Conservation (phyloP, 1,139 yeast species). For the Meyerozyma guilliermondii region DNA sequence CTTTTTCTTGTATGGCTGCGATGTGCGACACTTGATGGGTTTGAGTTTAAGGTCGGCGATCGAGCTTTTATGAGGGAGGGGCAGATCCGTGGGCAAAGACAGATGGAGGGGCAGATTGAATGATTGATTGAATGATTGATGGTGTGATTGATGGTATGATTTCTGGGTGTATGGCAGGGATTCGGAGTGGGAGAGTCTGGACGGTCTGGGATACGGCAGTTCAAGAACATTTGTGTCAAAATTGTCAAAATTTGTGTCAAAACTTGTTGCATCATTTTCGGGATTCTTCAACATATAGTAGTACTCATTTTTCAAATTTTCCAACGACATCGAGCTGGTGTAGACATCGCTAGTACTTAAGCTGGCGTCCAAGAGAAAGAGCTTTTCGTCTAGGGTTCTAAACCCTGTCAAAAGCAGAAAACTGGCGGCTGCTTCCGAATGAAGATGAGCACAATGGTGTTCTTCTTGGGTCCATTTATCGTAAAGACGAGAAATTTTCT, state of each 20-base stretch:
- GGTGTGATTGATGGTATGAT: background rate
- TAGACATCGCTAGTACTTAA: constrained; percentile 25
- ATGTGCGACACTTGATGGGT: constrained; percentile 34
- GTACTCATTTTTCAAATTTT: constrained; percentile 44
- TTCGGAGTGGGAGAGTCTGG: constrained; percentile 5
- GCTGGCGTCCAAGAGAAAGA: constrained; percentile 32
- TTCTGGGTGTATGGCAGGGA: background rate
- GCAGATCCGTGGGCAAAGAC: no score
- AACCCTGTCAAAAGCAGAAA: constrained; percentile 20
- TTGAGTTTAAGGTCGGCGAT: constrained; percentile 36
- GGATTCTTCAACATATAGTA: constrained; percentile 10
- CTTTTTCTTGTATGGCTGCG: constrained; percentile 35
- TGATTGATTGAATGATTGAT: no score
- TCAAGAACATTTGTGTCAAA: background rate
- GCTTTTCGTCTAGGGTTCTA: constrained; percentile 27
- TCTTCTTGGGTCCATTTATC: background rate
- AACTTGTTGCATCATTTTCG: background rate
- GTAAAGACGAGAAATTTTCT: background rate
- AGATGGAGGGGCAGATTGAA: no score
- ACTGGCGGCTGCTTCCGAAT: constrained; percentile 11
- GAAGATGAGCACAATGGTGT: background rate
- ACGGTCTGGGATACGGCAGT: constrained; percentile 6
- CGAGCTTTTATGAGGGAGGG: constrained; percentile 17
- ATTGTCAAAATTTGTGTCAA: no score
- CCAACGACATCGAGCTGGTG: constrained; percentile 45